Conservation (phyloP, 108 stramenopile species). For the Stephanodiscus triporus region DNA sequence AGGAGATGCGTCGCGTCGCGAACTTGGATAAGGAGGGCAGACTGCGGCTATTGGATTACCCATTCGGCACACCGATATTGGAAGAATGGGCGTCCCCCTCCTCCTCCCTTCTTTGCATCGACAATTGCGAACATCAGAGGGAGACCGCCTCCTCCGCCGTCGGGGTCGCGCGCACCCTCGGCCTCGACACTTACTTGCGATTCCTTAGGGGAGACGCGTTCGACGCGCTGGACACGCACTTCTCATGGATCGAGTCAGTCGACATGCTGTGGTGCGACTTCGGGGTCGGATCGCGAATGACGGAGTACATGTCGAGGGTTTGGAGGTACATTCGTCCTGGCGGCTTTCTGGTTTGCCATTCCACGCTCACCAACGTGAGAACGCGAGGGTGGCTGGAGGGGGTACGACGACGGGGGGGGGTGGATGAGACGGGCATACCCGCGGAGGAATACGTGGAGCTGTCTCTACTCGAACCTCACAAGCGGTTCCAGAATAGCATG, state of each 20-base stretch:
- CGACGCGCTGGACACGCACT: slow-evolving; percentile 52
- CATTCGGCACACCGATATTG: slow-evolving; percentile 59
- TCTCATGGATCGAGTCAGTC: slow-evolving; percentile 51
- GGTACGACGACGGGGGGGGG: slow-evolving; percentile 36
- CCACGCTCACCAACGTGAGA: slow-evolving; percentile 73
- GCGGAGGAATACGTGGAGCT: slow-evolving; percentile 63
- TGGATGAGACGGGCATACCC: slow-evolving; percentile 65
- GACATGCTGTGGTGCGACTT: slow-evolving; percentile 91
- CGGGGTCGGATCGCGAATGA: slow-evolving; percentile 79
- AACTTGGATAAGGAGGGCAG: slow-evolving; percentile 52
- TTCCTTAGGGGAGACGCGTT: slow-evolving; percentile 79
- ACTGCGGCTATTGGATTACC: slow-evolving; percentile 67
- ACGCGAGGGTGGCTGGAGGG: slow-evolving; percentile 80
- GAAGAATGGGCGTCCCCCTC: slow-evolving; percentile 26
- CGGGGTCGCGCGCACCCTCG: slow-evolving; percentile 66
- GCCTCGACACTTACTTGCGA: slow-evolving; percentile 63
- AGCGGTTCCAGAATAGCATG: slow-evolving; percentile 75
- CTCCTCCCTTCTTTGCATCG: slow-evolving; percentile 70
- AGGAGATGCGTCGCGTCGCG: slow-evolving; percentile 64
- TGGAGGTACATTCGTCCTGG: slow-evolving; percentile 76
- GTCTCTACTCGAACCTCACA: slow-evolving; percentile 79
- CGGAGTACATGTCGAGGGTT: slow-evolving; percentile 57
- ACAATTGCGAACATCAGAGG: slow-evolving; percentile 84
- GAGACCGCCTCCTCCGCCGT: slow-evolving; percentile 74
- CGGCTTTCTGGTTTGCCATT: slow-evolving; percentile 79